Percentiles rank a stretch among this genome's conserved stretches.
Conservation (phyloP, 257 asterid species). For the Cynanchum wilfordii region DNA sequence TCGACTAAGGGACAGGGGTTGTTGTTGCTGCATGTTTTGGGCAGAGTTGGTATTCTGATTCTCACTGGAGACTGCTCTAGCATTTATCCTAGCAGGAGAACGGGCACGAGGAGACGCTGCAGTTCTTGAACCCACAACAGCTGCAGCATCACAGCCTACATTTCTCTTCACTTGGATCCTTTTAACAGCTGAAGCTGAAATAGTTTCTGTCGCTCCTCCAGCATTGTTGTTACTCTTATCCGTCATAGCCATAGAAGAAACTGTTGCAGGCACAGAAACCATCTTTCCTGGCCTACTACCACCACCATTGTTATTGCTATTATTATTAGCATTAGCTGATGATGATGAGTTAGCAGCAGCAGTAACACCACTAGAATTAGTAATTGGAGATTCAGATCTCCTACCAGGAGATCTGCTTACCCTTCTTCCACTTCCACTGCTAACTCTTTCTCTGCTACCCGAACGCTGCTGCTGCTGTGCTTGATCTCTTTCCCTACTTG, state of each 20-base stretch:
- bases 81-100: constrained; percentile 68
- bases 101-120: constrained; percentile 81
- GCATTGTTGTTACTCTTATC: constrained; percentile 38
- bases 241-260: constrained; percentile 48
- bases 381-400: constrained; percentile 87
- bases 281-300: constrained; percentile 66
- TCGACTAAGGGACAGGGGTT: constrained; percentile 66
- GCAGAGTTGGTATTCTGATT: constrained; percentile 19
- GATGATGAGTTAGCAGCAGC: constrained; percentile 24
- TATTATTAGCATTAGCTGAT: constrained; percentile 22
- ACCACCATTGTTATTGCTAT: too few species aligned
- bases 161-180: constrained; percentile 90
- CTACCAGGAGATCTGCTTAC: constrained; percentile 92
- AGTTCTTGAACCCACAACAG: constrained; percentile 29
- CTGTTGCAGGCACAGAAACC: constrained; percentile 93
- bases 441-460: constrained; percentile 61
- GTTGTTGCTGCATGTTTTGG: constrained; percentile 33
- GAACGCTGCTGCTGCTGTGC: constrained; percentile 46
- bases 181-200: constrained; percentile 40
- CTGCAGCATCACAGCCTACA: constrained; percentile 31
- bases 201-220: constrained; percentile 27
- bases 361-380: constrained; percentile 20
- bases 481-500: constrained; percentile 80
- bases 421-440: constrained; percentile 59
- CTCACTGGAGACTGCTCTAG: constrained; percentile 32